Percentiles rank a stretch among this genome's conserved stretches.
Evolutionary conservation across 2,329 filamentous ascomycete species (phyloP).

Genomic region (Exserohilum turcica): DNA sequence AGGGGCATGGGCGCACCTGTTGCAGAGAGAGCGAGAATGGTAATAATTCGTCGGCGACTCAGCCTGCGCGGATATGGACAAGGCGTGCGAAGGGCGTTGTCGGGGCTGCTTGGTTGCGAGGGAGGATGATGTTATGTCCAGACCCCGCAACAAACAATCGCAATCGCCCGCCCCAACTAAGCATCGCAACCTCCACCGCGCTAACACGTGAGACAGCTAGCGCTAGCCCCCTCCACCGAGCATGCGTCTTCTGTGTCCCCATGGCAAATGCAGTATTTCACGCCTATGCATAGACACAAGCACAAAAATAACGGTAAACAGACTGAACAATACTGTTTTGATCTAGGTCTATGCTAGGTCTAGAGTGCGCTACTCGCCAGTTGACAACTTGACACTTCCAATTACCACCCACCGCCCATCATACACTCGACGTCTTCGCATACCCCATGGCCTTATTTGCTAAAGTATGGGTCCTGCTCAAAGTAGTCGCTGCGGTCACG

Average conservation of each 20-base stretch:
- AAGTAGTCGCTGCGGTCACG: conserved; percentile 36
- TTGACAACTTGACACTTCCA: not conserved
- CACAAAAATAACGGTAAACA: not conserved
- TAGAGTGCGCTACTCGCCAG: conserved; percentile 19
- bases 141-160: conserved; percentile 33
- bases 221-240: not conserved
- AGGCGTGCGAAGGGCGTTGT: conserved; percentile 12
- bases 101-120: conserved; percentile 6
- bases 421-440: not conserved
- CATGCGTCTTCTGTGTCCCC: not conserved
- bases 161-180: conserved; percentile 11
- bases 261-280: not conserved
- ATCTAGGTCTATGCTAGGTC: conserved; percentile 30
- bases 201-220: conserved; percentile 18
- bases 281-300: too few species aligned
- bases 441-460: conserved; percentile 16
- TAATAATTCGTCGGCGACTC: not conserved
- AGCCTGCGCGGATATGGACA: not conserved
- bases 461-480: conserved; percentile 37
- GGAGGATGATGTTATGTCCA: conserved; percentile 24
- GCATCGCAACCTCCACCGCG: conserved; percentile 15
- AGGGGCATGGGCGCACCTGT: conserved; percentile 22
- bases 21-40: conserved; percentile 8
- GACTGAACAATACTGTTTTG: not conserved
- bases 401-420: not conserved